Conservation (phyloP, 257 asterid genomes). For the Pogostemon cablin region DNA sequence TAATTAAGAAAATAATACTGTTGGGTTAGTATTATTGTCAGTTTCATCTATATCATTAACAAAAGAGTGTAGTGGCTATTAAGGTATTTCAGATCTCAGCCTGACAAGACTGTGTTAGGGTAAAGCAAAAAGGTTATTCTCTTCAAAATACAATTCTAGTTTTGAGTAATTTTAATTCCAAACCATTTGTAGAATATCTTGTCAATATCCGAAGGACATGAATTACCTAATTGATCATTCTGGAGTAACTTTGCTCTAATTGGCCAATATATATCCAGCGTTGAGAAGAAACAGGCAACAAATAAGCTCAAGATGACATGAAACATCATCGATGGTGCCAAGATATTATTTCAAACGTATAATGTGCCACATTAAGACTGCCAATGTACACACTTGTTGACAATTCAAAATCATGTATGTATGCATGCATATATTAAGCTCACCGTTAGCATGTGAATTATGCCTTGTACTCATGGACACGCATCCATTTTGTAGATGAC, state of each 20-base stretch:
- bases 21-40: neutral
- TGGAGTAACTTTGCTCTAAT: neutral
- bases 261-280: neutral
- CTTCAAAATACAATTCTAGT: neutral
- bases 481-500: slow-evolving; percentile 98
- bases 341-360: slow-evolving; percentile 5
- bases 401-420: slow-evolving; percentile 1
- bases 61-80: neutral
- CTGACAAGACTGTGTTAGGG: neutral
- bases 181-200: slow-evolving; percentile 2
- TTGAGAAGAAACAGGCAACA: neutral
- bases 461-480: slow-evolving; percentile 70
- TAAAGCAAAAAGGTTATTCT: neutral
- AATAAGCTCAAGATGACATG: neutral
- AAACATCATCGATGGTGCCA: neutral
- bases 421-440: slow-evolving; percentile 32
- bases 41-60: neutral
- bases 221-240: neutral
- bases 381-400: slow-evolving; percentile 7
- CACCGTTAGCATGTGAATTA: slow-evolving; percentile 50
- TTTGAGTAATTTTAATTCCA: neutral
- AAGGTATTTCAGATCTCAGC: neutral
- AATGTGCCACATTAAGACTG: slow-evolving; percentile 1
- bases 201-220: neutral
- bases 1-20: neutral